phyloP scores from a whole-genome alignment of 2,329 filamentous ascomycete genomes.

The Alternaria hordeiaustralica region DNA sequence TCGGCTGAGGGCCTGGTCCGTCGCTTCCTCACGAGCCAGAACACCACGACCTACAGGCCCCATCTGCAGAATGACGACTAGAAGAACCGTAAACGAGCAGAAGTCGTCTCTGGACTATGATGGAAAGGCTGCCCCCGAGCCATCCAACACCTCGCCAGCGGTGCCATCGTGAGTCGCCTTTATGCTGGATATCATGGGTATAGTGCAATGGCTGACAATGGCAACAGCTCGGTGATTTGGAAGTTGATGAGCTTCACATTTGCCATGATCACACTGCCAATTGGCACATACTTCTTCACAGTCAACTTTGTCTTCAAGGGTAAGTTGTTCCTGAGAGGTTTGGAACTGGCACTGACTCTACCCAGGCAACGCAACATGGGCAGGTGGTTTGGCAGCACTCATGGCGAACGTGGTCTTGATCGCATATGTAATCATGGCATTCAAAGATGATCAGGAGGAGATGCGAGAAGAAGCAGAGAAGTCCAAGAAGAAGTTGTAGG shows the following conservation, averaged over 20 bases:
- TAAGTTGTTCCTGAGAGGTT: conserved; percentile 47
- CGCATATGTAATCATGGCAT: conserved; percentile 88
- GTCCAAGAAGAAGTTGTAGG: conserved; percentile 44
- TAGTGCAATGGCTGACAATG: conserved; percentile 5
- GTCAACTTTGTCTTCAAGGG: conserved; percentile 79
- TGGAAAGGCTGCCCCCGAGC: conserved; percentile 46
- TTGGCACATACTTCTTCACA: conserved; percentile 86
- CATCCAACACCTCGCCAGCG: conserved; percentile 79
- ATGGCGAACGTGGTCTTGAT: conserved; percentile 91
- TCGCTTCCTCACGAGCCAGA: conserved; percentile 3
- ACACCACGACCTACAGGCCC: conserved; percentile 1
- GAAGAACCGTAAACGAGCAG: conserved; percentile 69
- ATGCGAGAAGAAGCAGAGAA: conserved; percentile 55
- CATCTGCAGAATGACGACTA: conserved; percentile 66
- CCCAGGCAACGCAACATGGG: conserved; percentile 84
- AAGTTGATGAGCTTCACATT: conserved; percentile 91
- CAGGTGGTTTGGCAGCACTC: conserved; percentile 83
- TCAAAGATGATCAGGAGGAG: conserved; percentile 77
- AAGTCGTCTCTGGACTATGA: conserved; percentile 65
- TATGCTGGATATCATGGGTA: not conserved
- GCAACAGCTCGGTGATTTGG: conserved; percentile 75
- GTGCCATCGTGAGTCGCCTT: conserved; percentile 73
- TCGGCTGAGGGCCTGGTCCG: not conserved
- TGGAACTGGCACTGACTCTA: conserved; percentile 6
- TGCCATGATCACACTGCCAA: conserved; percentile 87